Conservation (phyloP, 2,329 filamentous ascomycete species). For the Pseudopyrenochaeta lycopersici region DNA sequence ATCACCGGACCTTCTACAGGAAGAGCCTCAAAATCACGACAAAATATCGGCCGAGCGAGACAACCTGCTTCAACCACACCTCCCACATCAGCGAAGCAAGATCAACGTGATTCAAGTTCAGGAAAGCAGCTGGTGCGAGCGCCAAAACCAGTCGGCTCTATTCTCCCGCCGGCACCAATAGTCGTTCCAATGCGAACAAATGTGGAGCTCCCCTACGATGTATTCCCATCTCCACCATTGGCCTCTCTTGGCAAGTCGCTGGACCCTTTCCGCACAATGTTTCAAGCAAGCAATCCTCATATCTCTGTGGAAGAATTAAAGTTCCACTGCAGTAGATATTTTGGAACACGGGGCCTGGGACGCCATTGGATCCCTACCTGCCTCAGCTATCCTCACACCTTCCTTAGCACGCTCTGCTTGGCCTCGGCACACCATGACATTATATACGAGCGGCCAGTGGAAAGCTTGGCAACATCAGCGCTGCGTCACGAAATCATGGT, state of each 20-base stretch:
- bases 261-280: slow-evolving; percentile 49
- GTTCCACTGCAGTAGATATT: slow-evolving; percentile 43
- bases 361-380: slow-evolving; percentile 46
- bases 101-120: slow-evolving; percentile 5
- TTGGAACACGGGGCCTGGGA: slow-evolving; percentile 46
- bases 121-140: slow-evolving; percentile 12
- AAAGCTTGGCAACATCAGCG: slow-evolving; percentile 41
- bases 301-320: slow-evolving; percentile 47
- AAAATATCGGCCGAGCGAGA: slow-evolving; percentile 1
- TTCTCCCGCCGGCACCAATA: slow-evolving; percentile 31
- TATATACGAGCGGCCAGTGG: slow-evolving; percentile 24
- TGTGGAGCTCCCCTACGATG: slow-evolving; percentile 31
- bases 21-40: background rate
- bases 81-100: slow-evolving; percentile 2
- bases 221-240: slow-evolving; percentile 20
- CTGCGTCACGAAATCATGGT: slow-evolving; percentile 48
- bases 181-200: slow-evolving; percentile 23
- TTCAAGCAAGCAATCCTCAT: slow-evolving; percentile 34
- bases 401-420: slow-evolving; percentile 48
- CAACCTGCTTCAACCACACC: slow-evolving; percentile 13
- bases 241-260: slow-evolving; percentile 40
- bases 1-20: slow-evolving; percentile 11
- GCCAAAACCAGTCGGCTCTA: slow-evolving; percentile 14
- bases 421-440: slow-evolving; percentile 47
- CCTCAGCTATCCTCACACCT: slow-evolving; percentile 43